Evolutionary conservation across 179 eudicot species (phyloP), one percentile per base, ranked within the genome.

Genomic region (Beta macrorhiza): DNA sequence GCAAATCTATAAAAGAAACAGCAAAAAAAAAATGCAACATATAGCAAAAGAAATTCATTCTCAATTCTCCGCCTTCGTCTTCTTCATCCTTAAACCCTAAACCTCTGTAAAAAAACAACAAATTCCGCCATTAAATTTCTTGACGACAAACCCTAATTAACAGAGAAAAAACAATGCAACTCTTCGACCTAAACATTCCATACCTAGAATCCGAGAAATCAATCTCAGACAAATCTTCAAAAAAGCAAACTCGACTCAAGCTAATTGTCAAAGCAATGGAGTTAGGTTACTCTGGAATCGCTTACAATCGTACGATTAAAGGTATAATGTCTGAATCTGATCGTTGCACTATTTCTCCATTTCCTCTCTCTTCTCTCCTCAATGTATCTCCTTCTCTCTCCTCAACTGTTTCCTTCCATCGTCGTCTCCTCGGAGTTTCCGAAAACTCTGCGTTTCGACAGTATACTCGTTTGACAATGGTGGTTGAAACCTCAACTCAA

Each of bases 141-240:
- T 42, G 8, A 49, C 61, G 44, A 3, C 8, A 75, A 17, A 14
- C n/a, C 13, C 10, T n/a, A 22, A 8, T 13, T 4, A 78, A 37
- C 53, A 3, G 11, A 4, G 4, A 29, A 13, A 7, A n/a, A 16
- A 83, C 45, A 67, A 92, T 93, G 98, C 89, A 80, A 47, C 91
- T 78, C 88, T 95, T 93, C 85, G 99, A 95, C 85, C 82, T 95
- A 11, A 93, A 93, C 89, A 90, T 95, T 8, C 91, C 94, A 19
- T 92, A 91, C 82, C 42, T 62, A 8, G 93, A 92, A 82, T 85
- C 87, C 61, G 89, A 82, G 11, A 85, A 83, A 19, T 63, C 87
- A 37, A 17, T 59, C 80, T 25, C 62, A 73, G 62, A 73, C 15
- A 52, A 52, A 55, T 55, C 76, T 4, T 29, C 61, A 12, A 75